Evolutionary conservation across 306 rosid species (phyloP), one percentile per base, ranked within the genome.

Genomic region (Adenanthera pavonina): DNA sequence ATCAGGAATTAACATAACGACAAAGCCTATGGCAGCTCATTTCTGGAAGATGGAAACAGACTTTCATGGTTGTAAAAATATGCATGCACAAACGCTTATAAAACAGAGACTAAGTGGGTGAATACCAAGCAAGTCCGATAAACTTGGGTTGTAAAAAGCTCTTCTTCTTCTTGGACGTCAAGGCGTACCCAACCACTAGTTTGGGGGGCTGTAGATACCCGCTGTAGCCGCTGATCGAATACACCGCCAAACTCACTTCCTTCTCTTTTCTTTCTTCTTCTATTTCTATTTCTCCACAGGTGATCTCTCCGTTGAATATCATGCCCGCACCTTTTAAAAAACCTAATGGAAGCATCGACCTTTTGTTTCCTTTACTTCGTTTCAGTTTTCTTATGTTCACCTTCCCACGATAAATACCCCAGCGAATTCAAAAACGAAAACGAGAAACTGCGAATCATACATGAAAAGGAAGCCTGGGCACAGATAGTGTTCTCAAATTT

Each of bases 101-200:
- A 12, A 53, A 53, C 17, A 11, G 7, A 30, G 40, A 13, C 19
- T 0, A 61, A 33, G 17, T 3, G 57, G 41, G 48, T 13, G 36
- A 49, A 34, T 51, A 57, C 56, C 80, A 11, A 33, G 80, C 80
- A 57, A 76, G 71, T 12, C 70, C 33, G 17, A 61, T 76, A 12
- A 76, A 43, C 80, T 76, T 57, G 5, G 71, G 80, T 69, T 76
- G 80, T 33, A 76, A 65, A 46, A 76, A 76, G 59, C 80, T 76
- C 72, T 76, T 76, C 80, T 76, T 76, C 44, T 76, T 76, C 80
- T 76, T 76, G 60, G 80, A 76, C 46, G 72, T 61, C 46, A 76
- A 76, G 44, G 80, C 80, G 44, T 76, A 76, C 46, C 80, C 80
- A 33, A 61, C 80, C 53, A 76, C 71, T 43, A 60, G 17, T 44